These are phyloP conservation scores for Backusella sp. DNA, from an alignment of 192 early-diverging fungal genomes.

Conservation along the genomic window DNA sequence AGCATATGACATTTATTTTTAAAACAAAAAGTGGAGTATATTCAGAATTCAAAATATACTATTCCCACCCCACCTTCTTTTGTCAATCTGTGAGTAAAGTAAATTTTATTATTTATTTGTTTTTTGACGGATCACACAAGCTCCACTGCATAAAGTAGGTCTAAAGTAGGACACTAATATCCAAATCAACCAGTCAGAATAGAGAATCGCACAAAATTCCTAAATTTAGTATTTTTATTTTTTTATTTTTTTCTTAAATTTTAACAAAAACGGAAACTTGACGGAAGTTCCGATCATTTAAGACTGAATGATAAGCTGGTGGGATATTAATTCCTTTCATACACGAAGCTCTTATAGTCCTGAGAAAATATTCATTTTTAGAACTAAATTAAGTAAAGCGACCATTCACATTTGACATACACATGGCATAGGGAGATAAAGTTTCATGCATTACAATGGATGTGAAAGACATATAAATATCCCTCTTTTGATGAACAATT, in stretches of 20 bases:
- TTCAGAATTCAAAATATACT: background rate
- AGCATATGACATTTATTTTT: background rate
- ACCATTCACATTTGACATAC: background rate
- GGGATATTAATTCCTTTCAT: background rate
- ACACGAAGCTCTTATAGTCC: background rate
- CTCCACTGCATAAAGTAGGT: background rate
- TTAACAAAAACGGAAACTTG: background rate
- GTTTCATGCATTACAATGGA: background rate
- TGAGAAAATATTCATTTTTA: background rate
- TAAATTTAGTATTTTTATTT: background rate
- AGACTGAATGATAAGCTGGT: constrained; percentile 5
- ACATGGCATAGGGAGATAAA: constrained; percentile 2
- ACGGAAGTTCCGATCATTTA: constrained; percentile 7
- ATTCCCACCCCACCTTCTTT: constrained; percentile 6
- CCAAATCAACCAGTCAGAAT: constrained; percentile 3
- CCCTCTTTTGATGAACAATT: background rate
- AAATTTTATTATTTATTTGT: background rate
- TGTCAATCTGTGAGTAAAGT: constrained; percentile 4
- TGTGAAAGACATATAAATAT: background rate
- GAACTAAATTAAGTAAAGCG: background rate
- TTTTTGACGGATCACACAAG: background rate
- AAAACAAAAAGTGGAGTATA: background rate
- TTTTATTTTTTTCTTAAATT: background rate
- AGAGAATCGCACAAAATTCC: background rate
- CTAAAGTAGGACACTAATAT: constrained; percentile 1